These are phyloP conservation scores for Cadophora luteo-olivacea DNA, from an alignment of 2,329 filamentous ascomycete genomes.

Conservation along the genomic window DNA sequence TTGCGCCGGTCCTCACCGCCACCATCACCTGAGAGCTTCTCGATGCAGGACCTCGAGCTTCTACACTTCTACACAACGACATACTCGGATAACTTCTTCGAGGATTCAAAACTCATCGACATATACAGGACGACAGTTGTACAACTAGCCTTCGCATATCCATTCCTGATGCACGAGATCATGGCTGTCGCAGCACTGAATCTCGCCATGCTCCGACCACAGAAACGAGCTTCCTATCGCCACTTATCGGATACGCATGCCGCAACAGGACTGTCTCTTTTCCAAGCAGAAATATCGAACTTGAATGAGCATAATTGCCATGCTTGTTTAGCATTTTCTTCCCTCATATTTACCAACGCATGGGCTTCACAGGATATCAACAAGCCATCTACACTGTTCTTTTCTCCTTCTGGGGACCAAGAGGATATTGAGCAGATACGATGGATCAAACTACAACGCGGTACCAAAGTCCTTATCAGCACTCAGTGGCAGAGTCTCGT, in stretches of 20 bases:
- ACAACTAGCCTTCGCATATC: constrained; percentile 37
- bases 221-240: constrained; percentile 35
- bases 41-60: constrained; percentile 51
- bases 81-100: constrained; percentile 38
- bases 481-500: constrained; percentile 32
- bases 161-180: constrained; percentile 47
- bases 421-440: constrained; percentile 40
- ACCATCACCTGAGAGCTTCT: constrained; percentile 28
- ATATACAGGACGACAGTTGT: constrained; percentile 39
- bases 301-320: constrained; percentile 46
- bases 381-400: constrained; percentile 43
- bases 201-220: constrained; percentile 42
- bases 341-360: constrained; percentile 46
- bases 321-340: constrained; percentile 45
- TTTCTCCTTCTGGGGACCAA: constrained; percentile 41
- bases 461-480: constrained; percentile 38
- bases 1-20: constrained; percentile 1
- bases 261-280: constrained; percentile 42
- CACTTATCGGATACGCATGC: constrained; percentile 44
- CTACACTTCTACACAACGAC: constrained; percentile 52
- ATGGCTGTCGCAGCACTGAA: constrained; percentile 47
- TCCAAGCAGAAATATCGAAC: constrained; percentile 52
- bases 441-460: constrained; percentile 45
- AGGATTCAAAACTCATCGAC: constrained; percentile 24
- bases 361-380: constrained; percentile 39